phyloP scores from a whole-genome alignment of 805 yeast genomes.

The Isabelozyma pseudorhagii region DNA sequence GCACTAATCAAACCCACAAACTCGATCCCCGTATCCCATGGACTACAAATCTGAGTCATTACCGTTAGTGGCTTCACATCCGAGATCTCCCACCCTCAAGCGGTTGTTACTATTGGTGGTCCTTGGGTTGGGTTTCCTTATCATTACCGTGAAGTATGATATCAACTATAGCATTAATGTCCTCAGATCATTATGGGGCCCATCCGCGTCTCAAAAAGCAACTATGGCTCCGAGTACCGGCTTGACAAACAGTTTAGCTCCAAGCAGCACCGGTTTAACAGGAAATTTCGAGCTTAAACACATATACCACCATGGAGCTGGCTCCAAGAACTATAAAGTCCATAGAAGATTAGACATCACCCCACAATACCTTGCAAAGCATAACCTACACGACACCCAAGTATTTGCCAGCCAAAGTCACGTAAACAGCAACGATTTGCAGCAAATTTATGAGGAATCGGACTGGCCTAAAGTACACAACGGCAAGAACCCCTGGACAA shows the following conservation, averaged over 20 bases:
- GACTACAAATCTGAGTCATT: not conserved
- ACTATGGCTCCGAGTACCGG: not conserved
- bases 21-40: not conserved
- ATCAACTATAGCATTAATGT: not conserved
- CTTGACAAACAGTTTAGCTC: not conserved
- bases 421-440: conserved; percentile 9
- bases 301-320: conserved; percentile 60
- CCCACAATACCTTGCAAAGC: conserved; percentile 26
- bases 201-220: not conserved
- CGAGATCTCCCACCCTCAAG: not conserved
- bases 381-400: conserved; percentile 1
- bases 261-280: not conserved
- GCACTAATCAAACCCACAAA: not conserved
- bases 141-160: not conserved
- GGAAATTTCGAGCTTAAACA: conserved; percentile 45
- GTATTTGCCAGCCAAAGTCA: not conserved
- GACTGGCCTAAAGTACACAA: conserved; percentile 36
- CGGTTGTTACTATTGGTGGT: not conserved
- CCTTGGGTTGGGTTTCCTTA: not conserved
- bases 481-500: conserved; percentile 39
- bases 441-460: conserved; percentile 14
- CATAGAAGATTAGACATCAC: conserved; percentile 55
- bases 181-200: not conserved
- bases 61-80: not conserved
- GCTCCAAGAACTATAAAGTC: conserved; percentile 29